Evolutionary conservation across 78 protist genomes (phyloP), one percentile per base, ranked within the genome.

Genomic region (Dictyostelium brefeldianum): DNA sequence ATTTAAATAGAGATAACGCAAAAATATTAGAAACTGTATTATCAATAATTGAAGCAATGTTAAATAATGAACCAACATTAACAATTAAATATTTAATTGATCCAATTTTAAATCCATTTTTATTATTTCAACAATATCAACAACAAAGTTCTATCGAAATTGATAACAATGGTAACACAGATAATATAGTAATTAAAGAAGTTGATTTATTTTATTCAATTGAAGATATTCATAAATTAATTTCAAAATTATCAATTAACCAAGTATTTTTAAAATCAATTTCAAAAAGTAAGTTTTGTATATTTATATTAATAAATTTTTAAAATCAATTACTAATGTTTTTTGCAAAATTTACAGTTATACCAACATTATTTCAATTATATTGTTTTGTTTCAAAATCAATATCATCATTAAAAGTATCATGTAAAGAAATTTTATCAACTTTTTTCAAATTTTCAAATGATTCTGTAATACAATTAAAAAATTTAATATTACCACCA

Each of bases 351-450:
- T 4, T 25, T 11, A 11, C 27, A 62, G 70, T 53, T 36, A 87
- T 87, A 50, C 84, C 93, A 31, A 77, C 50, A 2, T 46, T 87
- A 25, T 87, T 87, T 51, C 93, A 87, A 64, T 25, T 87, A 64
- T 80, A 87, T 48, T 87, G 93, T 31, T 87, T 87, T 64, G 78
- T 87, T 48, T 87, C 93, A 6, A 87, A 87, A 50, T 87, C 93
- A 5, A 87, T 87, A 29, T 87, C 93, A 48, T 64, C 93, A 17
- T 31, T 87, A 15, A 87, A 87, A 36, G 29, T 77, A 46, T 87
- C 93, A 25, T 87, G 93, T 87, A 87, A 75, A 74, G 93, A 87
- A 27, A 77, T 87, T 17, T 27, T 87, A 17, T 87, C 85, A 29
- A 77, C 93, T 15, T 87, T 57, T 64, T 87, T 87, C 54, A 87